Percentiles rank a stretch among this genome's conserved stretches.
Evolutionary conservation across 805 yeast genomes (phyloP).

Genomic region (Saccharomycopsis synnaedendra): DNA sequence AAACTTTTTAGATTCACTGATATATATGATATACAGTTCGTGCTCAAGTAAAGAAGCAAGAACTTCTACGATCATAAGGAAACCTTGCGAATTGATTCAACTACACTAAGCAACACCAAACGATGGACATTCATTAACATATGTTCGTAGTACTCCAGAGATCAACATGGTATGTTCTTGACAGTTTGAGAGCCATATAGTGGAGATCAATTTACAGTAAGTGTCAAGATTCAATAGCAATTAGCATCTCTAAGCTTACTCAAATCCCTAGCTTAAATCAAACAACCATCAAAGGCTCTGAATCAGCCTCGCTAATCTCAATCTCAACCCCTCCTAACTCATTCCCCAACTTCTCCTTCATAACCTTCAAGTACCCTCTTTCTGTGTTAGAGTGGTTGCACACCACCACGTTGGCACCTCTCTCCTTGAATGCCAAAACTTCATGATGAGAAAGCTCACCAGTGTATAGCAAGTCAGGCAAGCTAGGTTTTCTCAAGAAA

Average conservation of each 20-base stretch:
- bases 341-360: conserved; percentile 36
- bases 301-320: conserved; percentile 43
- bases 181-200: no score
- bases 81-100: no score
- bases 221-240: neutral
- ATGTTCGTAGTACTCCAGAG: no score
- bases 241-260: neutral
- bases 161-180: no score
- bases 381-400: conserved; percentile 93
- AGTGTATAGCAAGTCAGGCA: conserved; percentile 66
- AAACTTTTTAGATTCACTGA: no score
- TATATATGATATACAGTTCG: no score
- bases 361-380: conserved; percentile 58
- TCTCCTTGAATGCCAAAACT: conserved; percentile 56
- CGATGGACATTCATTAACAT: no score
- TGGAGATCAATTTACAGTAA: neutral
- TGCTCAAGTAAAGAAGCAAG: no score
- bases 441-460: conserved; percentile 97
- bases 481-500: conserved; percentile 37
- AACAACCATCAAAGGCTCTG: conserved; percentile 45
- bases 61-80: no score
- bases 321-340: conserved; percentile 33
- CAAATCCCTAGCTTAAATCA: conserved; percentile 11
- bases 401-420: conserved; percentile 58
- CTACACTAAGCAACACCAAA: no score